Conservation (phyloP, 2,329 filamentous ascomycete species). For the Byssochlamys sp. region DNA sequence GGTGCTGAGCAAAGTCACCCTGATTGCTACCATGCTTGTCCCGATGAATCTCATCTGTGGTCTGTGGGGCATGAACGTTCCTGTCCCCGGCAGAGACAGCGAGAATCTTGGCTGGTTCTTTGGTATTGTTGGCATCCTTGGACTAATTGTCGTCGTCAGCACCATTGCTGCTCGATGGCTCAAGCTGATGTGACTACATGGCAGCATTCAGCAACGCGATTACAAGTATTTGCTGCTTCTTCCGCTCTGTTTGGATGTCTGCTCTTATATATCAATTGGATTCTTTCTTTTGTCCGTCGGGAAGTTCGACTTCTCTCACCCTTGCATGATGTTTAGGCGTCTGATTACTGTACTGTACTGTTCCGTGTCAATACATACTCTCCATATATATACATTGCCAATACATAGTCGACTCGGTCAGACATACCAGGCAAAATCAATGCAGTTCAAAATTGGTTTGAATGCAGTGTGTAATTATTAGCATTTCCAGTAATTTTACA, state of each 20-base stretch:
- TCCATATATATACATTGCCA: not conserved
- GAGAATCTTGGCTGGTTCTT: conserved; percentile 39
- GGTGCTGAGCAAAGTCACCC: conserved; percentile 86
- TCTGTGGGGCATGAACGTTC: conserved; percentile 45
- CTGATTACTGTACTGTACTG: not conserved
- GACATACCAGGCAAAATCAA: not conserved
- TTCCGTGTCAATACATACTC: not conserved
- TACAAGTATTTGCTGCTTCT: not conserved
- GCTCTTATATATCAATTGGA: not conserved
- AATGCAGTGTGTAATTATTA: not conserved
- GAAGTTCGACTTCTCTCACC: not conserved
- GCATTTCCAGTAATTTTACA: no score
- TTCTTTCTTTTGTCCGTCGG: not conserved
- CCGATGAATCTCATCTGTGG: conserved; percentile 82
- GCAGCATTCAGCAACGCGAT: not conserved
- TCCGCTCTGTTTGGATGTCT: not conserved
- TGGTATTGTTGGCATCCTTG: conserved; percentile 40
- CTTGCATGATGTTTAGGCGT: not conserved
- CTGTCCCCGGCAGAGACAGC: conserved; percentile 32
- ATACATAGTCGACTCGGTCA: not conserved
- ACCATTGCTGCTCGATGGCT: conserved; percentile 32
- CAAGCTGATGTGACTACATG: conserved; percentile 27
- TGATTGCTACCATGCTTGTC: conserved; percentile 89
- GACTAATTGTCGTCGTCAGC: conserved; percentile 30
- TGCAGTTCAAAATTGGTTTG: not conserved